Evolutionary conservation across 2,329 filamentous ascomycete species (phyloP).

Genomic region (Epichloe gansuensis): DNA sequence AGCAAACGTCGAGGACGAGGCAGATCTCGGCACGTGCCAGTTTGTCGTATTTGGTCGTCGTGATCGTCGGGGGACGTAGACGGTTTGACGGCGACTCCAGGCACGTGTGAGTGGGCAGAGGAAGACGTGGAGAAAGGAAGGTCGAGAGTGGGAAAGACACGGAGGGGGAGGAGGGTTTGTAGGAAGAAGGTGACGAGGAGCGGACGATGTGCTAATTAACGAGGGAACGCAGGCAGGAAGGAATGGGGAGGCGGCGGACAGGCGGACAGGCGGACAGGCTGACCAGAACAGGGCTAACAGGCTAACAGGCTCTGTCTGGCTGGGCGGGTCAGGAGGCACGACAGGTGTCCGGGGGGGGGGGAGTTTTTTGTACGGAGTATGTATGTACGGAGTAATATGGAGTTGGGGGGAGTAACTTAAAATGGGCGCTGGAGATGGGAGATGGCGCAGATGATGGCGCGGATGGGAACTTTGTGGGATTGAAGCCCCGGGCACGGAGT

Average conservation of each 20-base stretch:
- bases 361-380: background rate
- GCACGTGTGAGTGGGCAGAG: slow-evolving; percentile 5
- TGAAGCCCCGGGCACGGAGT: background rate
- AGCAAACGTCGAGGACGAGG: slow-evolving; percentile 4
- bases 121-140: slow-evolving; percentile 1
- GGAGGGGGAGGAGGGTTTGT: background rate
- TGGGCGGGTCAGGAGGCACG: background rate
- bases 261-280: background rate
- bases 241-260: slow-evolving; percentile 4
- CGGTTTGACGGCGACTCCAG: slow-evolving; percentile 3
- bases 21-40: slow-evolving; percentile 5
- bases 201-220: background rate
- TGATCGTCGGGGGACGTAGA: background rate
- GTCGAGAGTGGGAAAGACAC: slow-evolving; percentile 1
- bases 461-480: background rate
- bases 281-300: background rate
- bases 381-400: no score
- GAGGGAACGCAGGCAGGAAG: slow-evolving; percentile 4
- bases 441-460: background rate
- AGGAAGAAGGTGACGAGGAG: slow-evolving; percentile 4
- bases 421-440: background rate
- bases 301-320: background rate
- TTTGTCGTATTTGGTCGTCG: slow-evolving; percentile 2
- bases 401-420: background rate
- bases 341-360: background rate